Percentiles rank a stretch among this genome's conserved stretches.
Evolutionary conservation across 805 yeast genomes (phyloP).

Genomic region (Candida tibetensis): DNA sequence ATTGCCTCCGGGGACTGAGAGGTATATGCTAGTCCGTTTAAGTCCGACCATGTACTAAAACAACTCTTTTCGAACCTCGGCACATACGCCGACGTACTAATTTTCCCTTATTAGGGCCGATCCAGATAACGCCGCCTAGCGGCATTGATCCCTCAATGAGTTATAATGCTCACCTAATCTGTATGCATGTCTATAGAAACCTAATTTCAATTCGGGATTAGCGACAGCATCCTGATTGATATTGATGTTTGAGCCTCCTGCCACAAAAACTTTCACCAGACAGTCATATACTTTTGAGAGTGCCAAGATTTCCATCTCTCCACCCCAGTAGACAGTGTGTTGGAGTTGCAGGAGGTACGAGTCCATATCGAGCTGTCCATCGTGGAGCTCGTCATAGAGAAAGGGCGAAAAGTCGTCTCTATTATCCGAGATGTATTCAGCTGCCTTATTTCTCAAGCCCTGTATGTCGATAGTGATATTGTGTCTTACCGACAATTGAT

Average conservation of each 20-base stretch:
- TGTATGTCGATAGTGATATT: conserved; percentile 34
- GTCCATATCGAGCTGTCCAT: conserved; percentile 59
- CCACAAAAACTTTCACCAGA: conserved; percentile 73
- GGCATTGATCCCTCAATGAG: conserved; percentile 41
- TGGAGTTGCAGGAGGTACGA: conserved; percentile 68
- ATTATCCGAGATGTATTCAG: conserved; percentile 59
- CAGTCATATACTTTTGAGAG: conserved; percentile 67
- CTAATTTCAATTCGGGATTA: conserved; percentile 58
- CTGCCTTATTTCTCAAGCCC: conserved; percentile 63
- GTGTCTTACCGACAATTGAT: conserved; percentile 65
- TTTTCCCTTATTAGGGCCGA: too few relatives aligned
- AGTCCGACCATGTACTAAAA: too few relatives aligned
- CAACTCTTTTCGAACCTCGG: too few relatives aligned
- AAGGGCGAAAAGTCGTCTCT: conserved; percentile 77
- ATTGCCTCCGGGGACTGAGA: too few relatives aligned
- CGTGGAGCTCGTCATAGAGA: conserved; percentile 73
- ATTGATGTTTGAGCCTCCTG: conserved; percentile 65
- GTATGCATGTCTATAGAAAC: conserved; percentile 78
- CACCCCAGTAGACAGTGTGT: conserved; percentile 92
- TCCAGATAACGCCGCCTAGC: too few relatives aligned
- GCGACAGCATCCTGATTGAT: conserved; percentile 59
- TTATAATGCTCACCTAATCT: conserved; percentile 96
- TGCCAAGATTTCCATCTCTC: conserved; percentile 88
- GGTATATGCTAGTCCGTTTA: too few relatives aligned
- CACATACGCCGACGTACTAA: too few relatives aligned